Evolutionary conservation across 768 basidiomycete genomes (phyloP), one percentile per base, ranked within the genome.

Genomic region (Trametes coccinea): DNA sequence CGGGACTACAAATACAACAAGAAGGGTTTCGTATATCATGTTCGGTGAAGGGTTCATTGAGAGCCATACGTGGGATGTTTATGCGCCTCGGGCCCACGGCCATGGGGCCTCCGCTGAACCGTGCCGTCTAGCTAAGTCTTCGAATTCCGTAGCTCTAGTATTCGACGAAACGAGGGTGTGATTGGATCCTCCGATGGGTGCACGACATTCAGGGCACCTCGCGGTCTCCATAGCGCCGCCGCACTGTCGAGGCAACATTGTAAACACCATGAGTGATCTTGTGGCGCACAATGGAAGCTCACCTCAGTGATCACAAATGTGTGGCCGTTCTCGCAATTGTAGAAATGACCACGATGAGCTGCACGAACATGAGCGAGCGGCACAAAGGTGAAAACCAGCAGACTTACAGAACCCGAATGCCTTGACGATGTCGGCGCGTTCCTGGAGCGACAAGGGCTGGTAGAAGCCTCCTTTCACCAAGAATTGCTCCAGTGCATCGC

Each of bases 301-400:
- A 87, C 84, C 69, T 87, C 81, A 0, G 69, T 72, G 37, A 89
- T 87, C 2, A 84, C 81, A 57, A 84, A 88, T 0, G 80, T 76
- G 64, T 89, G 87, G 0, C 87, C 87, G 52, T 87, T 87, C 56
- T 67, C 66, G 56, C 75, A 76, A 17, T 70, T 74, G 64, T 72
- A 74, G 60, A 70, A 73, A 50, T 75, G 73, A 41, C 74, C 74
- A 3, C 67, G 54, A 39, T 71, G 70, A 2, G 68, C 71, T 73
- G 46, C 2, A 33, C 5, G 13, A 31, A 17, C 4, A 47, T 10
- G n/a, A 33, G 46, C 47, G 22, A 56, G 7, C 30, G 9, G 46
- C 6, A 29, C 37, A 2, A 47, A 9, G 37, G 30, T 4, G 31
- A 22, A 10, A 31, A 29, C 16, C 7, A 45, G 8, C 22, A 29